Evolutionary conservation across 1,284 basidiomycete genomes (phyloP), one percentile per base, ranked within the genome.

Genomic region (Fomitopsis betulina): DNA sequence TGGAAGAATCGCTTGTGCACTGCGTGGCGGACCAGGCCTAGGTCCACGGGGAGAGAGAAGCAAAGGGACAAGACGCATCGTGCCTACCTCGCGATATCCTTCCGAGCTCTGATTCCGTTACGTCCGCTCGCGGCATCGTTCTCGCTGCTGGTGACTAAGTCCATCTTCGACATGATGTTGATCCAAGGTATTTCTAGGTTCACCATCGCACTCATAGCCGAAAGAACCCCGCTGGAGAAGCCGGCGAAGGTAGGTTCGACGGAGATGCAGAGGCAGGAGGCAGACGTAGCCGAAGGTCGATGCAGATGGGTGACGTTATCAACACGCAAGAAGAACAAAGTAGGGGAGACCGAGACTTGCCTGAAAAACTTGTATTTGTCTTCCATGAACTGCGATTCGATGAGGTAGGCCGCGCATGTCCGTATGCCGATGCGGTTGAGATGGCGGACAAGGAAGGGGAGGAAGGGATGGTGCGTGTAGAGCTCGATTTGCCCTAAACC

Each of bases 161-260:
- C 97, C 96, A 99, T 99, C 76, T 99, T 99, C 57, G 93, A 96
- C 89, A 99, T 94, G 70, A 99, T 77, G 66, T 99, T 99, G 63
- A 99, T 87, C 89, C 95, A 97, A 0, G 95, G 93, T 42, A 98
- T 86, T 68, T 98, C 96, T 30, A 99, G 83, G 65, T 96, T 95
- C 56, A 99, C 92, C 97, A 99, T 99, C 49, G 96, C 94, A 50
- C 93, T 96, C 95, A 99, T 98, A 23, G 97, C 97, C 55, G 91
- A 93, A 58, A 99, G 80, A 1, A 98, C 96, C n/a, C 97, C 97
- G 58, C 95, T 94, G 68, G 51, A 52, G 54, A 59, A 33, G 37
- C 47, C 47, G n/a, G n/a, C 35, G 35, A 37, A 37, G 35, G 35
- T 9, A 37, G 13, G 3, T n/a, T 19, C 49, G 49, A 19, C 21